A percentile compares a stretch with the other conserved stretches of the same genome.
Conservation (phyloP, 495 filamentous ascomycete genomes). For the Aspergillus sclerotiicarbonarius region DNA sequence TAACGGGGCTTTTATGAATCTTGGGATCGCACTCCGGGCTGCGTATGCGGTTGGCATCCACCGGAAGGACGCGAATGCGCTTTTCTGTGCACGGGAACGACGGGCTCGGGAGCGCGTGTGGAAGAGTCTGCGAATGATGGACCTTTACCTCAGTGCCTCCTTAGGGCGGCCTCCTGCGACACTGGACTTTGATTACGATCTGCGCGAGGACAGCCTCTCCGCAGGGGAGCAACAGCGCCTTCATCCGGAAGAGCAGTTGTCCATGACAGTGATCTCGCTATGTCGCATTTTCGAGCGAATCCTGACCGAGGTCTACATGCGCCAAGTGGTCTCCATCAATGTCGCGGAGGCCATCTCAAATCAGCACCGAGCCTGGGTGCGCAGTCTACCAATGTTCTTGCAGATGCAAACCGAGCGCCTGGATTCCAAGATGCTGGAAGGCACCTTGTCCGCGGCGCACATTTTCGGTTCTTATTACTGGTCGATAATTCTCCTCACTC, state of each 20-base stretch:
- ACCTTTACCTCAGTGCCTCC: conserved; percentile 59
- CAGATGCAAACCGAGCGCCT: conserved; percentile 36
- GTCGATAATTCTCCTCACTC: conserved; percentile 67
- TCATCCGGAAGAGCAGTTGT: conserved; percentile 33
- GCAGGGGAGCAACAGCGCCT: conserved; percentile 23
- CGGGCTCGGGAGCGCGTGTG: conserved; percentile 56
- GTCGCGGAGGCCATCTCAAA: conserved; percentile 66
- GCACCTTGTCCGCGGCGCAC: conserved; percentile 63
- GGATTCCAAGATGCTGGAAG: conserved; percentile 45
- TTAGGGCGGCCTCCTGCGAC: conserved; percentile 60
- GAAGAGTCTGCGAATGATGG: conserved; percentile 61
- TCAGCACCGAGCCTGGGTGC: conserved; percentile 46
- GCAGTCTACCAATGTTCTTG: conserved; percentile 33
- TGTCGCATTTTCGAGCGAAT: conserved; percentile 66
- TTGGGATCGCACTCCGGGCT: conserved; percentile 54
- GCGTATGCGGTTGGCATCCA: conserved; percentile 62
- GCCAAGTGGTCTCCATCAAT: conserved; percentile 64
- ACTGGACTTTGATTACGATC: conserved; percentile 57
- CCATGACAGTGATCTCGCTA: conserved; percentile 35
- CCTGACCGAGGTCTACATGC: conserved; percentile 66
- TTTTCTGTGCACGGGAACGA: conserved; percentile 51
- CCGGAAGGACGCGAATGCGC: conserved; percentile 57
- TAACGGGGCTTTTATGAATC: conserved; percentile 57
- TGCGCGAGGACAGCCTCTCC: conserved; percentile 30
- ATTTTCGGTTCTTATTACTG: conserved; percentile 69